These are phyloP conservation scores for Plectosphaerella cucumerina DNA, from an alignment of 2,329 filamentous ascomycete genomes.

Conservation along the genomic window DNA sequence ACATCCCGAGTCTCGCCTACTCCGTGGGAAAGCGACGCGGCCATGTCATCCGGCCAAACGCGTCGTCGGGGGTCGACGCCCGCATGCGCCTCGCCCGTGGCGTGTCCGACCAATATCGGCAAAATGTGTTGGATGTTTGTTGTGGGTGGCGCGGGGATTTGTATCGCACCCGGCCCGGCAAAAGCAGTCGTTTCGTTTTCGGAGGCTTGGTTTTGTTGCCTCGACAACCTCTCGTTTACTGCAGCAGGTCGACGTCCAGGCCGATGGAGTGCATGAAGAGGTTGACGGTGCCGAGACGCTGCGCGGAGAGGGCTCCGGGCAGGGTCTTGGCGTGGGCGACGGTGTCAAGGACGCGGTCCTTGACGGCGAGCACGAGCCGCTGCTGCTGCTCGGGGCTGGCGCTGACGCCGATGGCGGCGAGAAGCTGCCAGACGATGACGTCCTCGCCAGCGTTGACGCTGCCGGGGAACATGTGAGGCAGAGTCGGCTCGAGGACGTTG, in stretches of 20 bases:
- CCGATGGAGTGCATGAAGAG: slow-evolving; percentile 98
- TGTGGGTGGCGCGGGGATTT: no score
- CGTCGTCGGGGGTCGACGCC: background rate
- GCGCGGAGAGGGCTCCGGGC: slow-evolving; percentile 77
- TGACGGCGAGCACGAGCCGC: slow-evolving; percentile 88
- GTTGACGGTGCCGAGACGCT: slow-evolving; percentile 88
- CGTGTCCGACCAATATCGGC: no score
- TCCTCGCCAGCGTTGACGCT: slow-evolving; percentile 89
- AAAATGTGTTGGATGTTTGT: no score
- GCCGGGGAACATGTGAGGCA: slow-evolving; percentile 84
- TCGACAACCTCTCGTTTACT: slow-evolving; percentile 21
- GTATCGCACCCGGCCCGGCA: no score
- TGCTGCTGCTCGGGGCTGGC: slow-evolving; percentile 94
- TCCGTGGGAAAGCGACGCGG: background rate
- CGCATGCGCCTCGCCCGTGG: background rate
- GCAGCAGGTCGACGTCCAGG: slow-evolving; percentile 81
- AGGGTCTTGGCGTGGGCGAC: slow-evolving; percentile 85
- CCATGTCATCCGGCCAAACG: background rate
- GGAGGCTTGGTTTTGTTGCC: slow-evolving; percentile 4
- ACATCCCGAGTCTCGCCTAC: no score
- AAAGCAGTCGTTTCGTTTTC: no score
- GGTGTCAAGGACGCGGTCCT: slow-evolving; percentile 96
- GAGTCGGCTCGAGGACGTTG: slow-evolving; percentile 76
- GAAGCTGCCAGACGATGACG: slow-evolving; percentile 96
- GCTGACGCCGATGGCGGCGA: slow-evolving; percentile 90